Conservation (phyloP, 495 filamentous ascomycete species). For the Tuber microsphaerosporum region DNA sequence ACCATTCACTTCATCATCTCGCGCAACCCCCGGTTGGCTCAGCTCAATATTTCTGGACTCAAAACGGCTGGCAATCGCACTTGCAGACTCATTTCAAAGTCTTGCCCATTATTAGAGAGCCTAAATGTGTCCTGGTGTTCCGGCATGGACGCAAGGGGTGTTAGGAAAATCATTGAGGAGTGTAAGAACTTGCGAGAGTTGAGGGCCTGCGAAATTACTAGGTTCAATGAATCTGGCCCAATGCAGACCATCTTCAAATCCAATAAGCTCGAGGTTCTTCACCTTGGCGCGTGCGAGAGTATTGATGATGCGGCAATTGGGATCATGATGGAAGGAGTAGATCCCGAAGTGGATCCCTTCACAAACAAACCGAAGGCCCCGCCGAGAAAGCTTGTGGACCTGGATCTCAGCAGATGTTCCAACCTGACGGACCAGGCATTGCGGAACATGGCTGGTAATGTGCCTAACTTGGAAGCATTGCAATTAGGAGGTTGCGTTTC, state of each 20-base stretch:
- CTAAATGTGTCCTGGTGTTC: slow-evolving; percentile 91
- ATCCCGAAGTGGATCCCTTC: slow-evolving; percentile 70
- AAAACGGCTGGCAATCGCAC: slow-evolving; percentile 71
- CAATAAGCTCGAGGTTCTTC: slow-evolving; percentile 72
- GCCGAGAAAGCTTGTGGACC: slow-evolving; percentile 69
- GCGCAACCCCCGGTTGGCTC: slow-evolving; percentile 66
- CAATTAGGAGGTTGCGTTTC: slow-evolving; percentile 65
- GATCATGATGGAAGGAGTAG: slow-evolving; percentile 62
- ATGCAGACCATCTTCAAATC: slow-evolving; percentile 64
- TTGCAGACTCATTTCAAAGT: slow-evolving; percentile 77
- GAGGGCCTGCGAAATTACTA: slow-evolving; percentile 70
- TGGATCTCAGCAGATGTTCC: slow-evolving; percentile 75
- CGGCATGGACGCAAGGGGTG: slow-evolving; percentile 72
- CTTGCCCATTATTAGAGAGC: slow-evolving; percentile 70
- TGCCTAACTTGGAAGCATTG: slow-evolving; percentile 74
- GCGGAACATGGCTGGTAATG: slow-evolving; percentile 58
- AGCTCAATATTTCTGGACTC: slow-evolving; percentile 79
- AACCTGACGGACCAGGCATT: slow-evolving; percentile 65
- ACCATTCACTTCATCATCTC: slow-evolving; percentile 73
- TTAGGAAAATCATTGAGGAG: slow-evolving; percentile 61
- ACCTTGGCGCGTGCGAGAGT: slow-evolving; percentile 68
- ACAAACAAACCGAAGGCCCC: slow-evolving; percentile 69
- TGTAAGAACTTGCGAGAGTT: slow-evolving; percentile 72
- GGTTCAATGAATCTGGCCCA: slow-evolving; percentile 65
- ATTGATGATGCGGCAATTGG: slow-evolving; percentile 65